phyloP scores from a whole-genome alignment of 257 asterid genomes.

The Misopates orontium region DNA sequence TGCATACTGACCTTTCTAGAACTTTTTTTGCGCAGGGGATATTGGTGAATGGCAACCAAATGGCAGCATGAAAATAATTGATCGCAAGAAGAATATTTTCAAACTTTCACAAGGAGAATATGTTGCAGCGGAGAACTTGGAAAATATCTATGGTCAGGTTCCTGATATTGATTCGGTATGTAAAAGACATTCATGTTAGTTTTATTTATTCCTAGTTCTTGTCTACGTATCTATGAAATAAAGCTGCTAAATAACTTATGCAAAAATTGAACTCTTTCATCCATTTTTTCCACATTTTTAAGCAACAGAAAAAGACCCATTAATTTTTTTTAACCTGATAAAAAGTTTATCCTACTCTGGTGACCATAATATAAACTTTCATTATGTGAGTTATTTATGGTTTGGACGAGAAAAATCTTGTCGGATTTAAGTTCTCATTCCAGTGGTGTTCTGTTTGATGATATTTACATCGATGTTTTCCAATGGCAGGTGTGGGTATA shows the following conservation, averaged over 20 bases:
- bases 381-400: slow-evolving; percentile 7
- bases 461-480: slow-evolving; percentile 17
- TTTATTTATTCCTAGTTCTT: not conserved
- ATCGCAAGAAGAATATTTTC: slow-evolving; percentile 94
- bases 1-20: slow-evolving; percentile 17
- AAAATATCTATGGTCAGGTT: slow-evolving; percentile 56
- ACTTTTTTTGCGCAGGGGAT: slow-evolving; percentile 60
- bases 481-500: slow-evolving; percentile 85
- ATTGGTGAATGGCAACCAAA: slow-evolving; percentile 92
- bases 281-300: not conserved
- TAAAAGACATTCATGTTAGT: not conserved
- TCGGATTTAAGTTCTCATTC: too few species aligned
- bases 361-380: not conserved
- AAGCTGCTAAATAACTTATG: not conserved
- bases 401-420: not conserved
- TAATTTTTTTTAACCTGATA: not conserved
- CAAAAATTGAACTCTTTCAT: not conserved
- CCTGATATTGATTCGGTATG: slow-evolving; percentile 53
- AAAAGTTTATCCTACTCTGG: not conserved
- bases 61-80: slow-evolving; percentile 88
- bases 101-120: slow-evolving; percentile 98
- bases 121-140: slow-evolving; percentile 97
- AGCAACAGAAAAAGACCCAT: not conserved
- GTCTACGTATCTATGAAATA: not conserved
- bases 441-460: not conserved